Percentiles rank a stretch among this genome's conserved stretches.
These are phyloP conservation scores for Tirmania nivea DNA, from an alignment of 495 filamentous ascomycete species.

Conservation along the genomic window DNA sequence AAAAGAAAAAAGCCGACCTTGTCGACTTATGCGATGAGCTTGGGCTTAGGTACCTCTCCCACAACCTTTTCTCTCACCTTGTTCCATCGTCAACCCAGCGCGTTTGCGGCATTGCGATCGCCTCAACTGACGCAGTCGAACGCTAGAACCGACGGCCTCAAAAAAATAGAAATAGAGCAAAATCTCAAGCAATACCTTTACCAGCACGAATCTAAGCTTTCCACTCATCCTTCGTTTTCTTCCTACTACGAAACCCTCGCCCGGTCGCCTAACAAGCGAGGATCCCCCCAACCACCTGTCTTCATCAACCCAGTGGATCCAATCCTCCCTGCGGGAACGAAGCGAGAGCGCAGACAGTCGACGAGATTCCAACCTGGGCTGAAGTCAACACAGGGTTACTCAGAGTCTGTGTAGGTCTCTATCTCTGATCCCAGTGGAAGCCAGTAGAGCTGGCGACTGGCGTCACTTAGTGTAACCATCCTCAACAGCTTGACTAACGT, in stretches of 20 bases:
- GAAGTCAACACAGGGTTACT: background rate
- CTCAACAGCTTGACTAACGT: too few species aligned
- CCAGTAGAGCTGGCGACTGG: background rate
- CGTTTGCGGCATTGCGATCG: constrained; percentile 3
- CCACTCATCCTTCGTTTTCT: constrained; percentile 38
- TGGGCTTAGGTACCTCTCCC: constrained; percentile 32
- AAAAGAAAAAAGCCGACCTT: constrained; percentile 68
- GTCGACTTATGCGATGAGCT: constrained; percentile 49
- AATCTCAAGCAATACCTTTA: constrained; percentile 56
- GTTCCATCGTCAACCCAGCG: background rate
- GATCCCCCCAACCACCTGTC: constrained; percentile 6
- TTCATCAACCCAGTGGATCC: background rate
- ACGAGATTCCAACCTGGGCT: constrained; percentile 6
- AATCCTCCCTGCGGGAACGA: background rate
- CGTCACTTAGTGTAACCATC: background rate
- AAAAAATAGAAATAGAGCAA: constrained; percentile 63
- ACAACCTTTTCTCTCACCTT: constrained; percentile 5
- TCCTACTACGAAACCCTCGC: constrained; percentile 53
- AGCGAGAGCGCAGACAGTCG: constrained; percentile 18
- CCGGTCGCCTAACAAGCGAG: constrained; percentile 29
- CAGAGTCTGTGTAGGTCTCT: background rate
- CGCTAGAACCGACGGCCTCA: constrained; percentile 42
- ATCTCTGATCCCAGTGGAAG: background rate
- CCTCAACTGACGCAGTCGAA: constrained; percentile 8
- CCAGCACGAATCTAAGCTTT: constrained; percentile 37